Evolutionary conservation across 192 early-diverging fungal genomes (phyloP).

Genomic region (Coemansia sp.): DNA sequence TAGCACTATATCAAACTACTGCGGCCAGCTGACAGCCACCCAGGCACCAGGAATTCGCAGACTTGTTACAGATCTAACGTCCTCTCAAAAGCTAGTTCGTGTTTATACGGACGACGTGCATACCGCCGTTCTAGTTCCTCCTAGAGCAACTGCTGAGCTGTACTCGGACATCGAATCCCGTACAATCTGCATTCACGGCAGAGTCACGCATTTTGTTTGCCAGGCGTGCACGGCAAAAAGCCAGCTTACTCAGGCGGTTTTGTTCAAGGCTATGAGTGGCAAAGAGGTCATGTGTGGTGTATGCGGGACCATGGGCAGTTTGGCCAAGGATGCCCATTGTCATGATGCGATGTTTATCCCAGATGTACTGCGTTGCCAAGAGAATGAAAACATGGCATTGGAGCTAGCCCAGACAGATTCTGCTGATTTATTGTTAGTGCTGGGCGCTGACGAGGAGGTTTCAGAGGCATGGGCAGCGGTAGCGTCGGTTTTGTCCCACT

Average conservation of each 20-base stretch:
- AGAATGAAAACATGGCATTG: slow-evolving; percentile 11
- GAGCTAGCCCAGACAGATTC: slow-evolving; percentile 26
- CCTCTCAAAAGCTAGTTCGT: slow-evolving; percentile 14
- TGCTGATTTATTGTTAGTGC: slow-evolving; percentile 22
- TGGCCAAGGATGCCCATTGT: slow-evolving; percentile 6
- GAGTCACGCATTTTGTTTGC: slow-evolving; percentile 26
- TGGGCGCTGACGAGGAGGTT: slow-evolving; percentile 8
- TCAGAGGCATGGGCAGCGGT: slow-evolving; percentile 14
- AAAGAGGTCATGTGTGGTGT: slow-evolving; percentile 19
- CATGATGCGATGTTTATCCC: slow-evolving; percentile 17
- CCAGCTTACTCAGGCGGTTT: slow-evolving; percentile 37
- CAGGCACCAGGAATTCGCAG: slow-evolving; percentile 7
- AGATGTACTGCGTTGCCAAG: slow-evolving; percentile 8
- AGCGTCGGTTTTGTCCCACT: slow-evolving; percentile 2
- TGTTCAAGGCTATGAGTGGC: slow-evolving; percentile 29
- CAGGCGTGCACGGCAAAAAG: slow-evolving; percentile 27
- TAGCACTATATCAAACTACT: slow-evolving; percentile 26
- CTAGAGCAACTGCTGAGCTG: slow-evolving; percentile 7
- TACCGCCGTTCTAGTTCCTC: slow-evolving; percentile 5
- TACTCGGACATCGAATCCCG: slow-evolving; percentile 17
- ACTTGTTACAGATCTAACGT: slow-evolving; percentile 11
- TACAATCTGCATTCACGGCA: slow-evolving; percentile 22
- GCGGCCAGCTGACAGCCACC: slow-evolving; percentile 18
- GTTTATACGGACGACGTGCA: slow-evolving; percentile 36
- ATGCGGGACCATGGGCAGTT: slow-evolving; percentile 16